Evolutionary conservation across 805 yeast genomes (phyloP), one percentile per base, ranked within the genome.

Genomic region (Ascoidea rubescens): DNA sequence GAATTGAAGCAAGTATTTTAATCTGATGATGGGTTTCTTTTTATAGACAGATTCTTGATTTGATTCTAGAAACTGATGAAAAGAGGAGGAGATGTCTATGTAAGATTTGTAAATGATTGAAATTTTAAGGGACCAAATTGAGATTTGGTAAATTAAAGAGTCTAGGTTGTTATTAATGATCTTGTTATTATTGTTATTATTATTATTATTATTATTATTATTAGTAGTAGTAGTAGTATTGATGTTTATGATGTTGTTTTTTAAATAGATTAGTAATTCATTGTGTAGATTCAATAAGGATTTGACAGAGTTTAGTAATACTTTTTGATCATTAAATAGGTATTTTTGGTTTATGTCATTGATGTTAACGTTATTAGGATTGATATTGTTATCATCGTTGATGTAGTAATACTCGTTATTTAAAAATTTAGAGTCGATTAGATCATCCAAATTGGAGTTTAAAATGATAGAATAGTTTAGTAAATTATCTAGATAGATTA

Each of bases 21-120:
- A 55, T 46, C 56, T 47, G 1, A 55, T 52, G 31, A 55, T 54
- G 10, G 58, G 58, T 16, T 14, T 37, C 14, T 37, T 37, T 37
- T 37, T 37, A 37, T 10, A 14, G 14, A 10, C 8, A 2, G 14
- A 37, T 37, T 37, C 43, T 10, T 8, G 43, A 10, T 37, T 14
- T 37, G 43, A 37, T 10, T 37, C 43, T 21, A 21, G 28, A 21
- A 53, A 46, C 42, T 54, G 54, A 5, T 49, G 6, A 5, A 54
- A 31, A 30, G 37, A 48, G 8, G 46, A 45, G 21, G 50, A 42
- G 28, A 14, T 17, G 8, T 37, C 30, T 7, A 44, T 42, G 28
- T 31, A n/a, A 5, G 32, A 8, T 5, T 37, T 42, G 16, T 45
- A 30, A 45, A 50, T 46, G 16, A 8, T 16, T 45, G 30, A 17